Conservation (phyloP, 805 yeast genomes). For the Wickerhamiella lipophila region DNA sequence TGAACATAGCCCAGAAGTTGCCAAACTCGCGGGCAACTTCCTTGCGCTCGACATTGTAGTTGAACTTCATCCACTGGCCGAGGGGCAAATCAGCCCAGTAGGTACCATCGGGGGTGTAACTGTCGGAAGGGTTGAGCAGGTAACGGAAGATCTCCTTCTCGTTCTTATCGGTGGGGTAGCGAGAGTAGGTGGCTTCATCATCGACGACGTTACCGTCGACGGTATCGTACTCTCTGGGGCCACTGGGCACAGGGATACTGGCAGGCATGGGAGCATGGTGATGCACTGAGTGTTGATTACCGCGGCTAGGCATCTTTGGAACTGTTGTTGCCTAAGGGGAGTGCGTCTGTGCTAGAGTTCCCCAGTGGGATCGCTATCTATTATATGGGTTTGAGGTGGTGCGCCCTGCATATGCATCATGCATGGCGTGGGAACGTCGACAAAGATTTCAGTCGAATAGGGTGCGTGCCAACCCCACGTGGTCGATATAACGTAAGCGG, state of each 20-base stretch:
- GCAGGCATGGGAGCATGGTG: constrained; percentile 29
- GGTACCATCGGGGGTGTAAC: constrained; percentile 26
- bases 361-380: background rate
- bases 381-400: background rate
- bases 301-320: constrained; percentile 1
- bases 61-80: constrained; percentile 23
- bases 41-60: constrained; percentile 21
- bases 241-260: constrained; percentile 29
- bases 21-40: constrained; percentile 25
- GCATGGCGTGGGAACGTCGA: constrained; percentile 8
- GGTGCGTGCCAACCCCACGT: constrained; percentile 5
- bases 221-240: constrained; percentile 32
- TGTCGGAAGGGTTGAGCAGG: constrained; percentile 27
- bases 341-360: background rate
- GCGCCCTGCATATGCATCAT: constrained; percentile 9
- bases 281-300: constrained; percentile 4
- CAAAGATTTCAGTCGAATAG: background rate
- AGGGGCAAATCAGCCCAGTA: constrained; percentile 32
- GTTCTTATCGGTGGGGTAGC: constrained; percentile 23
- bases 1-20: constrained; percentile 22
- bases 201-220: constrained; percentile 26
- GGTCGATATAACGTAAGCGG: constrained; percentile 3
- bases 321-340: background rate
- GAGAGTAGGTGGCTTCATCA: constrained; percentile 19
- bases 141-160: constrained; percentile 28